These are phyloP conservation scores for Kalmanozyma brasiliensis DNA, from an alignment of 1,284 basidiomycete species.

Conservation along the genomic window DNA sequence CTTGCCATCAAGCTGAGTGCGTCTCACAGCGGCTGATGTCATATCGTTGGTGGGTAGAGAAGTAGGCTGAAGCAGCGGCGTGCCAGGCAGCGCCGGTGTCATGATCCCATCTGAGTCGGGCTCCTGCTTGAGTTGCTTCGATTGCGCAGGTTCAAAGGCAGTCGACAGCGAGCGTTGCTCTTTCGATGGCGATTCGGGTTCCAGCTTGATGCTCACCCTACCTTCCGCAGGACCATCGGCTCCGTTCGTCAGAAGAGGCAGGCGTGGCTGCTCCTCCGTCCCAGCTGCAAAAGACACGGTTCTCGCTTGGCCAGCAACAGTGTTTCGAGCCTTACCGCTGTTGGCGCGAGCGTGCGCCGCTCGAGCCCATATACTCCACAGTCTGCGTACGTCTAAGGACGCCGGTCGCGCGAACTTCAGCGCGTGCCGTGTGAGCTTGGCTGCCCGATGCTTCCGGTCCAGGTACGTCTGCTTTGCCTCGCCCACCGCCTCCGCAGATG, in stretches of 20 bases:
- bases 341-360: slow-evolving; percentile 3
- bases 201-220: slow-evolving; percentile 8
- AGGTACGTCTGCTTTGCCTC: slow-evolving; percentile 3
- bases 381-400: slow-evolving; percentile 15
- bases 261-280: not conserved
- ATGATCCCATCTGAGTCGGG: slow-evolving; percentile 1
- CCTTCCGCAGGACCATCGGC: too few species aligned
- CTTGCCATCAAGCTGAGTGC: too few species aligned
- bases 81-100: not conserved
- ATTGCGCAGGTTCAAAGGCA: not conserved
- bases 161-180: not conserved
- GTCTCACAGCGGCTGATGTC: too few species aligned
- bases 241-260: not conserved
- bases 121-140: slow-evolving; percentile 1
- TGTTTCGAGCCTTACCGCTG: too few species aligned
- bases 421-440: slow-evolving; percentile 16
- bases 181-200: slow-evolving; percentile 11
- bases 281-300: slow-evolving; percentile 6
- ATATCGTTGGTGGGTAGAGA: too few species aligned
- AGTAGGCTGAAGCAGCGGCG: not conserved
- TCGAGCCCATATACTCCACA: slow-evolving; percentile 37
- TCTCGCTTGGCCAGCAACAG: not conserved
- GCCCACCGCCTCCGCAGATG: not conserved
- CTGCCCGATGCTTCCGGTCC: slow-evolving; percentile 12
- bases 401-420: slow-evolving; percentile 2